These are phyloP conservation scores for Hygrophoropsis aurantiaca DNA, from an alignment of 768 basidiomycete genomes.

Conservation along the genomic window DNA sequence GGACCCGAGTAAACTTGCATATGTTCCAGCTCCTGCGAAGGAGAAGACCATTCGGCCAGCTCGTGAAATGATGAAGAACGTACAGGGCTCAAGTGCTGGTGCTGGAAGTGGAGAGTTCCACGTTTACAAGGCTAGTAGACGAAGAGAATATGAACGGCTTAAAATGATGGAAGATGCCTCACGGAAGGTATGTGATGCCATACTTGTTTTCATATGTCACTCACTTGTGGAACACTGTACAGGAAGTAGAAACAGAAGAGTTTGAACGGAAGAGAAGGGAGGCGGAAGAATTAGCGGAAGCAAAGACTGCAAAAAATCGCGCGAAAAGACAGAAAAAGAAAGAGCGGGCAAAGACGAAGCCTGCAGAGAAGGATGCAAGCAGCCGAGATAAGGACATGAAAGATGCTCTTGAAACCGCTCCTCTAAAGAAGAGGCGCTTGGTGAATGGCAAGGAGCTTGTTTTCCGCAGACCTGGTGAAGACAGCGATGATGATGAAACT, in stretches of 20 bases:
- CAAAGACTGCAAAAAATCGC: conserved; percentile 94
- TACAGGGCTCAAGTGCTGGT: conserved; percentile 95
- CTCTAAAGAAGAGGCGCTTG: conserved; percentile 78
- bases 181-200: conserved; percentile 55
- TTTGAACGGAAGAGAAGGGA: conserved; percentile 76
- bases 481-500: conserved; percentile 38
- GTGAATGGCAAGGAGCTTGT: conserved; percentile 75
- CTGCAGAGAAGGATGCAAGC: conserved; percentile 21
- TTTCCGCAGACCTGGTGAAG: conserved; percentile 54
- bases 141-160: conserved; percentile 93
- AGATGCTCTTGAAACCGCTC: conserved; percentile 33
- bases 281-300: conserved; percentile 69
- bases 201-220: background rate
- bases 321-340: conserved; percentile 95
- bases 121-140: conserved; percentile 93
- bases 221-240: conserved; percentile 6
- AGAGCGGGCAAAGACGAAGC: conserved; percentile 55
- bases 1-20: conserved; percentile 82
- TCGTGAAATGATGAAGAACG: conserved; percentile 99
- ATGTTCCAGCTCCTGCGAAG: conserved; percentile 77
- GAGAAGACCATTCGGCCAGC: conserved; percentile 80
- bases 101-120: conserved; percentile 98
- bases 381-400: conserved; percentile 25
- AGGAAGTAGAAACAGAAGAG: conserved; percentile 73
- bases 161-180: conserved; percentile 86